Base-by-base conservation (phyloP, 1,284 basidiomycete genomes). In the Sanghuangporus baumii region DNA sequence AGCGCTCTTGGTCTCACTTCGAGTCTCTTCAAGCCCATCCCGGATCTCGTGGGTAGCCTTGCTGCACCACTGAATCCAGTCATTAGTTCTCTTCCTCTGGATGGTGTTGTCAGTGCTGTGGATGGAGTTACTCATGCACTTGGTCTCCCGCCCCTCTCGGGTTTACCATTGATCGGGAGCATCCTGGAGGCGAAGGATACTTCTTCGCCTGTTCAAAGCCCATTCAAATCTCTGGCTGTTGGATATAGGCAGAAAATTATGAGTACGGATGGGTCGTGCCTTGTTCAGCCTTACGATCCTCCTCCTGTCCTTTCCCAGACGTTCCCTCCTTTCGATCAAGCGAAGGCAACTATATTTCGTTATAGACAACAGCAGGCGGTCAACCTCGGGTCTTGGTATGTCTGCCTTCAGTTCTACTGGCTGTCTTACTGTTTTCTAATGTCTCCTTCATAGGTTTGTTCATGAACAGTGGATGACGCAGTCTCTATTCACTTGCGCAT, bases 401-500 rank as follows among this genome's bases (percentile, higher is more conserved):
- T 68, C 16, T 26, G 50, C 18, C 16, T 37, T 9, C 57, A 38
- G 54, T 51, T 6, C 55, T 20, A 26, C 14, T n/a, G 5, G 23
- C 61, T 60, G 7, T 37, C n/a, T 37, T 57, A 31, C 26, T 51
- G 26, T 41, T 46, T 40, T 66, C 18, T 23, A 8, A 18, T n/a
- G 43, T 16, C 23, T 57, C 37, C 9, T 20, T 31, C 41, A 57
- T 63, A 88, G 88, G 88, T 90, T 92, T 68, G 88, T 91, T 0
- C 83, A 87, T 61, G 90, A 93, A 71, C 75, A 81, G 36, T 93
- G 90, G 89, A 91, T 93, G 87, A 83, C 84, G 6, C 84, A 85
- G 3, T 86, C 85, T 48, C 67, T 89, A 38, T 91, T 91, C 70
- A 71, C 72, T 2, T 89, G 87, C 64, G 88, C 89, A 3, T 71